Evolutionary conservation across 1,284 basidiomycete genomes (phyloP).

Genomic region (Pterulicium gracile): DNA sequence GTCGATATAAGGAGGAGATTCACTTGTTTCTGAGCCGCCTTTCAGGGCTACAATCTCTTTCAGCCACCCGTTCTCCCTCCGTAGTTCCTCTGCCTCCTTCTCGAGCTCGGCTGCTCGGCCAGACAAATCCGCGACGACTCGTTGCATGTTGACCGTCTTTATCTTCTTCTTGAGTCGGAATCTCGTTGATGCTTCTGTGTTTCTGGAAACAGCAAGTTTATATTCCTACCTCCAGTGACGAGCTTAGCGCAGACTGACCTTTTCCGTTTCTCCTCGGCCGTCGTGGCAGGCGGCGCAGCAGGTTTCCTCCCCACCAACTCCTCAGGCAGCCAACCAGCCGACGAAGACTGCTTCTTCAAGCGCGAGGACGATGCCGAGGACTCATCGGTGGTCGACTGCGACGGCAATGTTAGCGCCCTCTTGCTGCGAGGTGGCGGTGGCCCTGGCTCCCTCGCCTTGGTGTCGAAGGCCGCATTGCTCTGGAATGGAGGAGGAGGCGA

Average conservation of each 20-base stretch:
- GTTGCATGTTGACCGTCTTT: slow-evolving; percentile 60
- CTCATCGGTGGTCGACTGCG: background rate
- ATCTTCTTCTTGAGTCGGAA: slow-evolving; percentile 86
- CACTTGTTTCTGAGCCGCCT: slow-evolving; percentile 27
- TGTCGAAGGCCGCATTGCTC: too few relatives aligned
- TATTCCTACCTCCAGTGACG: too few relatives aligned
- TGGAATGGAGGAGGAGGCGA: too few relatives aligned
- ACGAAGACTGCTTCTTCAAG: background rate
- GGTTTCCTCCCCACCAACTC: background rate
- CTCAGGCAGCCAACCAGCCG: background rate
- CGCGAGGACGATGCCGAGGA: background rate
- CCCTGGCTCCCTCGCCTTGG: too few relatives aligned
- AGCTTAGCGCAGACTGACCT: background rate
- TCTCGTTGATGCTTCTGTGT: slow-evolving; percentile 65
- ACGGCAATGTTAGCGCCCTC: background rate
- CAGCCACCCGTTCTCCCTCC: slow-evolving; percentile 79
- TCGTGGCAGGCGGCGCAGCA: background rate
- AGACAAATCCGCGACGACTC: slow-evolving; percentile 62
- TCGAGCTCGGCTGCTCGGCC: slow-evolving; percentile 71
- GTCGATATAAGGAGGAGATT: too few relatives aligned
- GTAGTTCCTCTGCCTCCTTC: slow-evolving; percentile 64
- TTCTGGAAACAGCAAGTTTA: too few relatives aligned
- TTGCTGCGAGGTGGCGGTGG: background rate
- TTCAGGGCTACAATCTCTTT: slow-evolving; percentile 80
- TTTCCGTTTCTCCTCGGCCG: background rate